Evolutionary conservation across 495 filamentous ascomycete species (phyloP), one percentile per base, ranked within the genome.

Genomic region (Talaromyces adpressus): DNA sequence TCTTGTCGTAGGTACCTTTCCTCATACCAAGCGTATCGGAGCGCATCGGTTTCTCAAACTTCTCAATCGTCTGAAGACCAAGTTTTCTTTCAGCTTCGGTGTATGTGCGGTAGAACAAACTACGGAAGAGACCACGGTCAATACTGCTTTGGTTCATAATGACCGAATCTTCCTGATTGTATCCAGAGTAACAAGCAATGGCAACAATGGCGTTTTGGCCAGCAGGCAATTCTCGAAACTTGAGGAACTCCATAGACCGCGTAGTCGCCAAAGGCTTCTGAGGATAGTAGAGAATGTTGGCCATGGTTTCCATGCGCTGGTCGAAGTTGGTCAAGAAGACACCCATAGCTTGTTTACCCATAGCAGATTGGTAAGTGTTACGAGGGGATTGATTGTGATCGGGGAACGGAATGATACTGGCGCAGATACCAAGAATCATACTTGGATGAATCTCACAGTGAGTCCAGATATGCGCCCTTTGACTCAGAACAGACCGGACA

Each of bases 331-430:
- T 98, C 39, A 98, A 83, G 81, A 96, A 97, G 62, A 97, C 91
- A 69, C 94, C 94, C 95, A 99, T 99, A 57, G 94, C 94, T 82
- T 99, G 94, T 79, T 99, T 99, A 78, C 94, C 94, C 94, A 99
- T 99, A 70, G 94, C 94, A 68, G 94, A 97, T 71, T 99, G 95
- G 77, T 98, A 98, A 4, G 94, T 99, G 72, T 98, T 98, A 87
- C 95, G 85, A 64, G 94, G 94, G 63, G 92, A 97, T 84, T 92
- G 94, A 72, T 99, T 99, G 79, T 99, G 94, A 76, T 99, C 95
- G 5, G 94, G 94, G 85, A 98, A 99, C 0, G 94, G 94, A 80
- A 99, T 99, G 75, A 99, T 98, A 81, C 91, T 96, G 62, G 94
- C 94, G 71, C 95, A 98, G 63, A 98, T 92, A 65, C 94, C 95